Evolutionary conservation across 306 rosid species (phyloP).

Genomic region (Trifolium subterraneum): DNA sequence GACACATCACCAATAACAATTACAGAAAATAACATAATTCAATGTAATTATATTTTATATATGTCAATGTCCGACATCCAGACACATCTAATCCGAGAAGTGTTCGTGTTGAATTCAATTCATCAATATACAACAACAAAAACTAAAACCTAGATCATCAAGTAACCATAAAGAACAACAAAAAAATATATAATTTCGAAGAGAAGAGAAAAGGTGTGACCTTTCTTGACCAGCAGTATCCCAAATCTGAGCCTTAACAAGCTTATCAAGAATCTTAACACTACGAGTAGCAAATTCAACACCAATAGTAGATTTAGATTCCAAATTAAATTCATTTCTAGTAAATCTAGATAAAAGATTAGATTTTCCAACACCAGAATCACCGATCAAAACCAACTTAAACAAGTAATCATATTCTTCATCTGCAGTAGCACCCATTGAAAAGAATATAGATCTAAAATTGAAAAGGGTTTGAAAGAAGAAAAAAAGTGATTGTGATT

Average conservation of each 20-base stretch:
- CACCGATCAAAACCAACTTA: conserved; percentile 82
- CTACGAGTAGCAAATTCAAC: conserved; percentile 86
- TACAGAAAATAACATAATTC: too few species aligned
- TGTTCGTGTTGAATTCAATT: background rate
- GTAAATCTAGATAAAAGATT: conserved; percentile 80
- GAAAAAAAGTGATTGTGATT: background rate
- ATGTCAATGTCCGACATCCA: too few species aligned
- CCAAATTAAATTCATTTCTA: conserved; percentile 69
- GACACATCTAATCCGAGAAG: too few species aligned
- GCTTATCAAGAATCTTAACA: conserved; percentile 63
- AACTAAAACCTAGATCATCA: background rate
- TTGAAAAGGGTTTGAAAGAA: background rate
- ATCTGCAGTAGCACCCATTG: conserved; percentile 75
- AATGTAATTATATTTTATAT: too few species aligned
- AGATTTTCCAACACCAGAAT: conserved; percentile 86
- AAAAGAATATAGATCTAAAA: conserved; percentile 10
- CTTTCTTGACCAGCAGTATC: conserved; percentile 93
- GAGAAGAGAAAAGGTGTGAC: conserved; percentile 35
- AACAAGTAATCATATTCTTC: conserved; percentile 80
- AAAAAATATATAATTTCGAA: background rate
- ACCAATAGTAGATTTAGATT: conserved; percentile 81
- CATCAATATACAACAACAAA: background rate
- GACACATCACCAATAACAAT: too few species aligned
- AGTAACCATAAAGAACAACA: background rate
- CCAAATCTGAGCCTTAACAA: conserved; percentile 90